Evolutionary conservation across 176 grass and related monocot species (phyloP).

Genomic region (Alopecurus myosuroides): DNA sequence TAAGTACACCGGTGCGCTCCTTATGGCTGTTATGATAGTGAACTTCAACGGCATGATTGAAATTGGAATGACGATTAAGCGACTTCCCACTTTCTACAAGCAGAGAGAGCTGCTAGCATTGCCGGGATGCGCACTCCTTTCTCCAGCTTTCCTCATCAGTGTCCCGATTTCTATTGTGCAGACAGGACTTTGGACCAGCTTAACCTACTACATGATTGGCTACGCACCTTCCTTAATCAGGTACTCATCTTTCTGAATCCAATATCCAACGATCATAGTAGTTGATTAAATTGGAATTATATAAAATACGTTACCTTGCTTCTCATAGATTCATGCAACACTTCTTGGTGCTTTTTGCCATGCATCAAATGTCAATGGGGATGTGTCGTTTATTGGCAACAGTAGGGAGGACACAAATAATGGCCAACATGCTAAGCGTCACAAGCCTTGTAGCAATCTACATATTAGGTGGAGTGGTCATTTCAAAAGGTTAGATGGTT

Average conservation of each 20-base stretch:
- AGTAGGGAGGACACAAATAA: constrained; percentile 66
- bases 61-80: constrained; percentile 62
- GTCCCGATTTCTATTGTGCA: constrained; percentile 67
- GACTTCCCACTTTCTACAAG: constrained; percentile 87
- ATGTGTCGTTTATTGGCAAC: constrained; percentile 63
- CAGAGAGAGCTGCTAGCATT: constrained; percentile 67
- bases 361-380: constrained; percentile 84
- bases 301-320: neutral
- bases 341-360: constrained; percentile 53
- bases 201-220: constrained; percentile 83
- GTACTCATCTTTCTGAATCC: constrained; percentile 12
- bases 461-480: constrained; percentile 60
- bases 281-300: neutral
- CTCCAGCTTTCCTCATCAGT: constrained; percentile 53
- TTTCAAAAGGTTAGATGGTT: constrained; percentile 60
- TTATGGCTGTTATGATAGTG: constrained; percentile 38
- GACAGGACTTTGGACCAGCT: constrained; percentile 56
- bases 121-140: constrained; percentile 74
- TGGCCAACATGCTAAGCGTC: constrained; percentile 47
- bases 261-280: neutral
- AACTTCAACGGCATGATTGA: constrained; percentile 84
- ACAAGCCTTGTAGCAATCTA: constrained; percentile 40
- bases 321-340: constrained; percentile 67
- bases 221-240: constrained; percentile 66
- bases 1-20: constrained; percentile 59